Evolutionary conservation across 352 stramenopile genomes (phyloP).

Genomic region (Pythium phragmiticola): DNA sequence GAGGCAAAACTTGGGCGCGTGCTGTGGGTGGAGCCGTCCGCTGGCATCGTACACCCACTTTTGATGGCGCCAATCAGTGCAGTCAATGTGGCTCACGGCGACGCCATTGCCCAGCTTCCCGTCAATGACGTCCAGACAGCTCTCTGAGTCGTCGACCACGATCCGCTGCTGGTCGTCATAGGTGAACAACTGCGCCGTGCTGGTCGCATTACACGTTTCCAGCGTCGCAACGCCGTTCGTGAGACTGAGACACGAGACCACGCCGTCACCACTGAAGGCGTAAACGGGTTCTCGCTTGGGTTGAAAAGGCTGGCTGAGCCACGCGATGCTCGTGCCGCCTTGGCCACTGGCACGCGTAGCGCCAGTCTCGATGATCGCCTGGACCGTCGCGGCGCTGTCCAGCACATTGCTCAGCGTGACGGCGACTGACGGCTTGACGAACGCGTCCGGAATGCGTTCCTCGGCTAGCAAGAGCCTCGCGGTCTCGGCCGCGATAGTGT

Average conservation of each 20-base stretch:
- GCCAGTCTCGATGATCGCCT: constrained; percentile 14
- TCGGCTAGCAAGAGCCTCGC: constrained; percentile 5
- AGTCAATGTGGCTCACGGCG: constrained; percentile 14
- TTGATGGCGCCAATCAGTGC: constrained; percentile 20
- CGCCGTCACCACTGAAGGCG: neutral
- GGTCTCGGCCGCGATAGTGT: neutral
- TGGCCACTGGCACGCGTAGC: neutral
- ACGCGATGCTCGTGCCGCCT: constrained; percentile 8
- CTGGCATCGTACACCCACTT: constrained; percentile 17
- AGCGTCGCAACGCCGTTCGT: constrained; percentile 8
- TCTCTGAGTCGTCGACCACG: constrained; percentile 2
- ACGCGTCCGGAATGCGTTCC: constrained; percentile 13
- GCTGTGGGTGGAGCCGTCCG: constrained; percentile 14
- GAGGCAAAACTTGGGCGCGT: constrained; percentile 18
- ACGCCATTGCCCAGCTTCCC: constrained; percentile 3
- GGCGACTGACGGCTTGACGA: neutral
- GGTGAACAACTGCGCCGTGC: constrained; percentile 16
- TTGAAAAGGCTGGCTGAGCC: constrained; percentile 18
- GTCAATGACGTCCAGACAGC: constrained; percentile 20
- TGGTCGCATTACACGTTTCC: constrained; percentile 11
- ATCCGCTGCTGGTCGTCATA: constrained; percentile 15
- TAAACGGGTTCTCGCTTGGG: constrained; percentile 15
- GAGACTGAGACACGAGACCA: constrained; percentile 13
- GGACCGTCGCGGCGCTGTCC: constrained; percentile 4
- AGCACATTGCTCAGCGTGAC: neutral